Conservation (phyloP, 306 rosid species). For the Amphicarpaea edgeworthii region DNA sequence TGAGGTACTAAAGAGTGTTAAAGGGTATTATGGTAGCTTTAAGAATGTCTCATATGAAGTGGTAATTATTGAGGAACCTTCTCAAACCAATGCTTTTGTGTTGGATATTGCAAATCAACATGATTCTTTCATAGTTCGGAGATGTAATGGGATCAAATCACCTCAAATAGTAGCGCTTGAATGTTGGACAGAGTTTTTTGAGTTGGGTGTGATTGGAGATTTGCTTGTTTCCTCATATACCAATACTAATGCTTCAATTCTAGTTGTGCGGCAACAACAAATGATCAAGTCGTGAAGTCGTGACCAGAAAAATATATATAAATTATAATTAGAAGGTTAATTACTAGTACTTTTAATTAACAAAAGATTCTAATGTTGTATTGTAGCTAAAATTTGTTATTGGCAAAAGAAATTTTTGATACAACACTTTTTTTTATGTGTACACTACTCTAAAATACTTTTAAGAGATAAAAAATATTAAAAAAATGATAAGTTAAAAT, state of each 20-base stretch:
- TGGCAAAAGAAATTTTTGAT: background rate
- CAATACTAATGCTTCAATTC: slow-evolving; percentile 46
- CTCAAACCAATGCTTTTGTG: slow-evolving; percentile 37
- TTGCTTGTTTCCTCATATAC: slow-evolving; percentile 59
- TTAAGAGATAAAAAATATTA: too few relatives aligned
- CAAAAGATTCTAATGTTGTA: too few relatives aligned
- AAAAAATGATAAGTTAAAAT: too few relatives aligned
- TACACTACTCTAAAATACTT: too few relatives aligned
- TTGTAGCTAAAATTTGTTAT: background rate
- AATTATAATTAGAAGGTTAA: too few relatives aligned
- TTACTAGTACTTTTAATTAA: too few relatives aligned
- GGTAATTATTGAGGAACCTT: background rate
- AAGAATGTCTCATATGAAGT: slow-evolving; percentile 36
- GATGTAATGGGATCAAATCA: slow-evolving; percentile 37
- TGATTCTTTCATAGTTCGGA: slow-evolving; percentile 61
- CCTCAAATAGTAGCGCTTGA: too few relatives aligned
- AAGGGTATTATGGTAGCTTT: background rate
- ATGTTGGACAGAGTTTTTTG: slow-evolving; percentile 59
- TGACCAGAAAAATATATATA: too few relatives aligned
- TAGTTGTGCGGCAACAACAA: slow-evolving; percentile 60
- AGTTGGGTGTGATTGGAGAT: slow-evolving; percentile 65
- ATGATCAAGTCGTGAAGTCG: too few relatives aligned
- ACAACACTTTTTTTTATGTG: too few relatives aligned
- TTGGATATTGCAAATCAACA: slow-evolving; percentile 6
- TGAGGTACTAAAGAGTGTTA: slow-evolving; percentile 41